Conservation (phyloP, 140 eudicot genomes). For the Flaveria floridana region DNA sequence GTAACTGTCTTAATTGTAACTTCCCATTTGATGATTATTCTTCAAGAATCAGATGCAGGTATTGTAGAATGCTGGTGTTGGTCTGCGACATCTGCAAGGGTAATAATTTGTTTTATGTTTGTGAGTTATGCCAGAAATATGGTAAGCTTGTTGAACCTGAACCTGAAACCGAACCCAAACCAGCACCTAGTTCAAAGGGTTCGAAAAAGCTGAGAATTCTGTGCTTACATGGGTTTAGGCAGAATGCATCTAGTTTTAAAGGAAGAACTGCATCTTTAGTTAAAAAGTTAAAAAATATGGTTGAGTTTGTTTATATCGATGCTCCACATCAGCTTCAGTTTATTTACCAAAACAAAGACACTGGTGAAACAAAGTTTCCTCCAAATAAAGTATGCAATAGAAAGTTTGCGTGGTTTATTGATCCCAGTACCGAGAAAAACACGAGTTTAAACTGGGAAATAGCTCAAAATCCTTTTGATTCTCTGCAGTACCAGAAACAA, state of each 20-base stretch:
- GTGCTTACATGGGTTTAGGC: conserved; percentile 94
- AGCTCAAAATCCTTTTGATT: conserved; percentile 61
- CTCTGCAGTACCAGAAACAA: conserved; percentile 78
- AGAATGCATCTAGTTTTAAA: conserved; percentile 89
- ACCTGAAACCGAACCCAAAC: conserved; percentile 15
- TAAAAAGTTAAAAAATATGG: conserved; percentile 78
- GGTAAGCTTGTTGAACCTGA: conserved; percentile 45
- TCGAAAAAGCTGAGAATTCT: conserved; percentile 63
- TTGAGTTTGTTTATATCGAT: conserved; percentile 70
- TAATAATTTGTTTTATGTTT: conserved; percentile 44
- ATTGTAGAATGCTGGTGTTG: conserved; percentile 93
- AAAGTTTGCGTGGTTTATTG: conserved; percentile 82
- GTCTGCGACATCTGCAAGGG: conserved; percentile 65
- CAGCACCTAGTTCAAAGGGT: conserved; percentile 12
- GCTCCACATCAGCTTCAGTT: conserved; percentile 85
- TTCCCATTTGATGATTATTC: conserved; percentile 78
- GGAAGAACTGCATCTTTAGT: conserved; percentile 86
- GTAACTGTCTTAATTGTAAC: conserved; percentile 65
- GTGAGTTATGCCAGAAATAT: conserved; percentile 76
- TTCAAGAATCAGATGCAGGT: conserved; percentile 70
- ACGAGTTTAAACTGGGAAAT: conserved; percentile 53
- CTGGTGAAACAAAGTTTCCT: conserved; percentile 36
- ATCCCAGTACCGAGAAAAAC: conserved; percentile 35
- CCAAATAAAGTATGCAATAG: conserved; percentile 55
- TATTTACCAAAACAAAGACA: conserved; percentile 56